Evolutionary conservation across 2,329 filamentous ascomycete genomes (phyloP).

Genomic region (Neofusicoccum ribis): DNA sequence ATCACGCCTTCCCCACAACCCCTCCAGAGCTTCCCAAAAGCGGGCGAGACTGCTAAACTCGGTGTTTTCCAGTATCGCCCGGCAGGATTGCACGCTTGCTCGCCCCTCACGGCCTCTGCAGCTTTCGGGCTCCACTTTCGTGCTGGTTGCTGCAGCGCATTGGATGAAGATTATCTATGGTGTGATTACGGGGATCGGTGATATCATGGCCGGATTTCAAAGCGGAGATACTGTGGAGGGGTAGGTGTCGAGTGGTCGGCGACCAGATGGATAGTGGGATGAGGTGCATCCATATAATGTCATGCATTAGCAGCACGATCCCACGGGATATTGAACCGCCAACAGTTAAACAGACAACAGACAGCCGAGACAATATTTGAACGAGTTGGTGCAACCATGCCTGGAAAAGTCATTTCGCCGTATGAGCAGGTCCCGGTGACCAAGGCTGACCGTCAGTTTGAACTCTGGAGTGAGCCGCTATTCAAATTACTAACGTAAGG

Average conservation of each 20-base stretch:
- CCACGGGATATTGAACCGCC: not conserved
- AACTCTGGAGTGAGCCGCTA: not conserved
- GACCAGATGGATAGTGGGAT: slow-evolving; percentile 2
- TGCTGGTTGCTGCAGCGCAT: not conserved
- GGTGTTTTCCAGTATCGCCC: not conserved
- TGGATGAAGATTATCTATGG: slow-evolving; percentile 17
- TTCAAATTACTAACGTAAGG: not conserved
- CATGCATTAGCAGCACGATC: not conserved
- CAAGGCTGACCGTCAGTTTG: slow-evolving; percentile 28
- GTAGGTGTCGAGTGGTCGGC: not conserved
- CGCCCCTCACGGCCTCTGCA: not conserved
- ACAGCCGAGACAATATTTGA: not conserved
- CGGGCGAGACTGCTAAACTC: not conserved
- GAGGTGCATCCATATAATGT: slow-evolving; percentile 1
- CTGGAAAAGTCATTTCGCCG: slow-evolving; percentile 23
- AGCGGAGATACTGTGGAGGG: not conserved
- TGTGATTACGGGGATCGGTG: slow-evolving; percentile 15
- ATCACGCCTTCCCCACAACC: not conserved
- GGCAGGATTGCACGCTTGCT: not conserved
- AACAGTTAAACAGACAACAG: not conserved
- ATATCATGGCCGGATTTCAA: slow-evolving; percentile 14
- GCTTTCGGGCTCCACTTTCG: slow-evolving; percentile 9
- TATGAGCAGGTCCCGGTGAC: slow-evolving; percentile 35
- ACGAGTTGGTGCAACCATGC: slow-evolving; percentile 19
- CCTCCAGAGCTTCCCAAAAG: not conserved